Base-by-base conservation (phyloP, 228 moss, liverwort and hornwort genomes). In the Sphagnum magellanicum region DNA sequence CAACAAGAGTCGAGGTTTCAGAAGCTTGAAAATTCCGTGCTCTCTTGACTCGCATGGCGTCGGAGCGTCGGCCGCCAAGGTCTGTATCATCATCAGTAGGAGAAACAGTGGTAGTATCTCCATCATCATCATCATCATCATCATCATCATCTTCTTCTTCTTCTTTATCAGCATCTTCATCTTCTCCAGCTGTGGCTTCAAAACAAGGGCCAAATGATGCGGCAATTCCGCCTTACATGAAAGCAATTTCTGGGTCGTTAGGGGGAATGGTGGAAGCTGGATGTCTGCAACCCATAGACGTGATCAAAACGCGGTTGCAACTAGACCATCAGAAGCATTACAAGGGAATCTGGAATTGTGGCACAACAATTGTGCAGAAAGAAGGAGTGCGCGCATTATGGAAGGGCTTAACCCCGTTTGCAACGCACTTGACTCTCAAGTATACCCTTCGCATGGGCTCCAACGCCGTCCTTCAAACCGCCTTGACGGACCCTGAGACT, bases 401-500 rank as follows among this genome's bases (percentile, higher is more conserved):
- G 98, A 98, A 98, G 70, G 98, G 94, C 64, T 67, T 98, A 67
- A 94, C 98, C 6, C 98, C 98, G 6, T 98, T 98, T 65, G 92
- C 98, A 17, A 98, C 90, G 48, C 98, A 94, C 63, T 69, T 98
- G 0, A 98, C 94, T 7, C 71, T 98, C 70, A 92, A 98, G 66
- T 98, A 98, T 67, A 94, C 93, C 1, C 77, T 94, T 73, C 92
- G 94, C 16, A 98, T 98, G 98, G 98, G 98, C 32, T 87, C 90
- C 53, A 98, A 98, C 61, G 90, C 98, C 14, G 51, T 92, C 46
- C 81, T 98, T 5, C 94, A 94, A 52, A 52, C 64, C 48, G 90
- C 89, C 12, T 53, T 94, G 15, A 86, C 88, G 71, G 83, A 98
- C 66, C 49, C 78, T 5, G 71, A 87, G 62, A 94, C 89, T 0